These are phyloP conservation scores for Exutisphaerella laricina DNA, from an alignment of 2,329 filamentous ascomycete species.

Conservation along the genomic window DNA sequence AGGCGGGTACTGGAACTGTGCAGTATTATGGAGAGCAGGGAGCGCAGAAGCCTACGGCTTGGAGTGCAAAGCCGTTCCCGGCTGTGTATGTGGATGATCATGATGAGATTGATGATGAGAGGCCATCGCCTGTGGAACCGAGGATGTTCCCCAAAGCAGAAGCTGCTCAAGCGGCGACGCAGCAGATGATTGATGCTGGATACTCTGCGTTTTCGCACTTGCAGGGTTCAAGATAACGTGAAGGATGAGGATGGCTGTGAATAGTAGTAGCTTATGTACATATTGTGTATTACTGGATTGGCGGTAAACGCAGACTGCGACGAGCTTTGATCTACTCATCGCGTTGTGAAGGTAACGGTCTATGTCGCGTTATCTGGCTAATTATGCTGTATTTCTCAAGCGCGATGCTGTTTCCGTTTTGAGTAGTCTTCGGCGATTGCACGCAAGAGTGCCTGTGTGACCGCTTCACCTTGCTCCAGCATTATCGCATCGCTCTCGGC, in stretches of 20 bases:
- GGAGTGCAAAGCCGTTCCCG: background rate
- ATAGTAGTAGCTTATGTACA: background rate
- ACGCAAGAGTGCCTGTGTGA: conserved; percentile 30
- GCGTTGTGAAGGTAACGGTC: too few relatives aligned
- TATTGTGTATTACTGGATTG: background rate
- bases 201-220: conserved; percentile 15
- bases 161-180: conserved; percentile 5
- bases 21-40: background rate
- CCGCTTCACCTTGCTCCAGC: conserved; percentile 29
- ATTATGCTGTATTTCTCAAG: too few relatives aligned
- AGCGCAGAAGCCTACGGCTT: background rate
- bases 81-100: background rate
- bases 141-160: conserved; percentile 1
- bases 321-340: too few relatives aligned
- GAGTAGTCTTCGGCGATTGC: conserved; percentile 33
- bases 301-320: too few relatives aligned
- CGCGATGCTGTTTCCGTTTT: background rate
- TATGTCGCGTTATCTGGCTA: too few relatives aligned
- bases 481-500: conserved; percentile 31
- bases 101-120: conserved; percentile 4
- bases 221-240: conserved; percentile 3
- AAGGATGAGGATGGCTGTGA: background rate
- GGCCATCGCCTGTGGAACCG: conserved; percentile 4
- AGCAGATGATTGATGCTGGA: conserved; percentile 16
- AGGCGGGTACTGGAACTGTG: background rate